Conservation (phyloP, 2,329 filamentous ascomycete species). For the Aureobasidium sp. region DNA sequence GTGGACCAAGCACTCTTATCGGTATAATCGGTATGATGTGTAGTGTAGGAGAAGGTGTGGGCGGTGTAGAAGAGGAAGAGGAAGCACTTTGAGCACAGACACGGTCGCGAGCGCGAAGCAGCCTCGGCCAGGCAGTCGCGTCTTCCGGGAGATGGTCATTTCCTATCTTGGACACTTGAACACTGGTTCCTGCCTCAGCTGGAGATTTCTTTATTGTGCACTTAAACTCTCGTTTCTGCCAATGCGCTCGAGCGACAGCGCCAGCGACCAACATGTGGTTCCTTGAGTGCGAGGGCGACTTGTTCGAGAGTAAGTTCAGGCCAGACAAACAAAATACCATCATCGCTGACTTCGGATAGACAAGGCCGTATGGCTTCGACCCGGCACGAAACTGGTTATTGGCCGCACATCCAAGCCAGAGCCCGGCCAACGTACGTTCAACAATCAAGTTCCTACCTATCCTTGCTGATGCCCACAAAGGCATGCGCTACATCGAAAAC, state of each 20-base stretch:
- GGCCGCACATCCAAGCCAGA: slow-evolving; percentile 54
- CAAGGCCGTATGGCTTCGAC: slow-evolving; percentile 73
- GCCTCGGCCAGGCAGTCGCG: slow-evolving; percentile 11
- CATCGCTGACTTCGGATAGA: slow-evolving; percentile 34
- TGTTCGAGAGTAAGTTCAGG: slow-evolving; percentile 38
- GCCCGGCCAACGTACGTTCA: not conserved
- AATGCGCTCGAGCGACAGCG: not conserved
- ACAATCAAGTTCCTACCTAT: not conserved
- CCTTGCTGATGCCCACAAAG: slow-evolving; percentile 38
- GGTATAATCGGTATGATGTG: not conserved
- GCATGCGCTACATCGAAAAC: slow-evolving; percentile 52
- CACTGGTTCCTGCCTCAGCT: too few relatives aligned
- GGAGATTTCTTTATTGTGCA: too few relatives aligned
- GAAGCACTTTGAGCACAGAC: not conserved
- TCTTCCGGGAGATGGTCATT: not conserved
- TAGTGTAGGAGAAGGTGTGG: not conserved
- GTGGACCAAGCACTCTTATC: not conserved
- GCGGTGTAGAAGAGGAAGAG: not conserved
- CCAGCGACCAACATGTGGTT: slow-evolving; percentile 39
- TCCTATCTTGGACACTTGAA: not conserved
- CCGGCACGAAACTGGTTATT: slow-evolving; percentile 77
- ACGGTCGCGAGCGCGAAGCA: not conserved
- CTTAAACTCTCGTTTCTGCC: not conserved
- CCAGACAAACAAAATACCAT: not conserved
- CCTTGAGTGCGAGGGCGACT: slow-evolving; percentile 45